A percentile compares a stretch with the other conserved stretches of the same genome.
Evolutionary conservation across 2,329 filamentous ascomycete species (phyloP).

Genomic region (Neoascochyta sp.): DNA sequence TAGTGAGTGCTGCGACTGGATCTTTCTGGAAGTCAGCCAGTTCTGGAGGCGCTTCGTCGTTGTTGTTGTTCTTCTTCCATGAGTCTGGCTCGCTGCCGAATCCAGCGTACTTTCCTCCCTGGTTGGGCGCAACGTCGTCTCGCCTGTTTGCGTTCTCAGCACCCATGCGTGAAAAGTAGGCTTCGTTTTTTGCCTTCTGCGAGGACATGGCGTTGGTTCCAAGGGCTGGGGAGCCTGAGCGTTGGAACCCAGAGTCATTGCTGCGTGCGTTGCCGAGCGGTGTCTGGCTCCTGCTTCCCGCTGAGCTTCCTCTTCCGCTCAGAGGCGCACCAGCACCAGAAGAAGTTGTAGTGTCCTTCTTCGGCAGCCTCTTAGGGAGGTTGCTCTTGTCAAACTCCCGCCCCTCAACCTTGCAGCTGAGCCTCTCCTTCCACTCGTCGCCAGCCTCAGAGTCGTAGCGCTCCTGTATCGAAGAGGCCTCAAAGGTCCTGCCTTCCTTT

Average conservation of each 20-base stretch:
- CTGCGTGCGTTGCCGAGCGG: slow-evolving; percentile 37
- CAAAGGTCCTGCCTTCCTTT: slow-evolving; percentile 58
- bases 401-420: slow-evolving; percentile 84
- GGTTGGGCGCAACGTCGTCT: slow-evolving; percentile 73
- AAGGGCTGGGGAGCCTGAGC: slow-evolving; percentile 37
- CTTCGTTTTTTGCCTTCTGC: slow-evolving; percentile 68
- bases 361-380: slow-evolving; percentile 51
- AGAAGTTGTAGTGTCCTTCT: slow-evolving; percentile 28
- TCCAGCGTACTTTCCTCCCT: slow-evolving; percentile 87
- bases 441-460: slow-evolving; percentile 85
- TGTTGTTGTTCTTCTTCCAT: slow-evolving; percentile 40
- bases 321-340: slow-evolving; percentile 24
- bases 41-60: slow-evolving; percentile 55
- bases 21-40: slow-evolving; percentile 91
- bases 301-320: slow-evolving; percentile 35
- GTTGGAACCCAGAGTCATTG: slow-evolving; percentile 28
- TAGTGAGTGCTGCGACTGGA: slow-evolving; percentile 80
- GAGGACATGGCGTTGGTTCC: slow-evolving; percentile 37
- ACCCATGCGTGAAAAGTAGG: slow-evolving; percentile 84
- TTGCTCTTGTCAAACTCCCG: slow-evolving; percentile 73
- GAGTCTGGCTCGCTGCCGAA: slow-evolving; percentile 76
- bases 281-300: slow-evolving; percentile 38
- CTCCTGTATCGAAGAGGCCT: slow-evolving; percentile 84
- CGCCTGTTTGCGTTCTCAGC: slow-evolving; percentile 74
- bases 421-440: slow-evolving; percentile 90